Conservation (phyloP, 148 eudicot genomes). For the Nepenthes gracilis region DNA sequence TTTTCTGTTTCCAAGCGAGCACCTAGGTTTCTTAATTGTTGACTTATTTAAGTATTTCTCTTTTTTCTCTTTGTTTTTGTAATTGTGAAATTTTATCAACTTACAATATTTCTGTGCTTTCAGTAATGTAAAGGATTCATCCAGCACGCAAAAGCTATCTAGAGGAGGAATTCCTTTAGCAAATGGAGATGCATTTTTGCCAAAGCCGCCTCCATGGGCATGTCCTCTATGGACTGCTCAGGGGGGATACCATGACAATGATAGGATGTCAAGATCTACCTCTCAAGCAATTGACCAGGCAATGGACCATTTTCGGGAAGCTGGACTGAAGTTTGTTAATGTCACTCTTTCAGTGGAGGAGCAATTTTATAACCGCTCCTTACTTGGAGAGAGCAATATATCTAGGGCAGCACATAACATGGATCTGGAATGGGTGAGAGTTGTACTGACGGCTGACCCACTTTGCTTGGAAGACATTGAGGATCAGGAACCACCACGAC, state of each 20-base stretch:
- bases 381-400: constrained; percentile 26
- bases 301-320: constrained; percentile 80
- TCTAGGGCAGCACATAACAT: constrained; percentile 22
- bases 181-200: constrained; percentile 86
- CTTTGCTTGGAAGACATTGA: constrained; percentile 81
- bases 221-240: constrained; percentile 68
- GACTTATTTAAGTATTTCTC: neutral
- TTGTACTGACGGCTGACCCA: constrained; percentile 83
- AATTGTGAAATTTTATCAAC: neutral
- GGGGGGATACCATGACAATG: constrained; percentile 56
- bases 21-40: neutral
- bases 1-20: neutral
- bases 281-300: constrained; percentile 96
- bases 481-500: constrained; percentile 68
- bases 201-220: constrained; percentile 98
- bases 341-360: constrained; percentile 63
- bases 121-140: constrained; percentile 53
- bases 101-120: constrained; percentile 3
- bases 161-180: constrained; percentile 93
- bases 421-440: constrained; percentile 74
- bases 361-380: constrained; percentile 26
- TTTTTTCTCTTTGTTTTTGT: neutral
- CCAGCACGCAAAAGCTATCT: constrained; percentile 60
- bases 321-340: constrained; percentile 81
- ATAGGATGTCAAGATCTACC: constrained; percentile 86